Evolutionary conservation across 129 eudicot genomes (phyloP).

Genomic region (Cynara cardunculus): DNA sequence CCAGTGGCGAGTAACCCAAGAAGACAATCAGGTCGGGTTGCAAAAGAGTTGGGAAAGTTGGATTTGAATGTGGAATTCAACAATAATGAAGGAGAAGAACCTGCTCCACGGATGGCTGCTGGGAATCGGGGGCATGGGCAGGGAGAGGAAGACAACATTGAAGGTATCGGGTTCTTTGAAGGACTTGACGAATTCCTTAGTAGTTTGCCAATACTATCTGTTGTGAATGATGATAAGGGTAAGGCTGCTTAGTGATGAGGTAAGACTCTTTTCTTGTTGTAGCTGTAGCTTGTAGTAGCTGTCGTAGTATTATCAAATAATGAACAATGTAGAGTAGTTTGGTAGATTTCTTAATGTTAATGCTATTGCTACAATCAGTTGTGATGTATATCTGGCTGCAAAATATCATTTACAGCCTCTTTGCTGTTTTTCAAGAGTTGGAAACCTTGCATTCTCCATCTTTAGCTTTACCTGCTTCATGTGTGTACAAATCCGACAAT

Average conservation of each 20-base stretch:
- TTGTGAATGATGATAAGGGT: constrained; percentile 64
- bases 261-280: constrained; percentile 32
- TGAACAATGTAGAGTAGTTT: constrained; percentile 25
- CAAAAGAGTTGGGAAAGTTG: constrained; percentile 62
- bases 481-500: not conserved
- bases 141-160: constrained; percentile 55
- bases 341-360: constrained; percentile 14
- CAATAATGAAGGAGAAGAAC: constrained; percentile 79
- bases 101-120: constrained; percentile 33
- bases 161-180: constrained; percentile 71
- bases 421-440: not conserved
- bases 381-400: constrained; percentile 15
- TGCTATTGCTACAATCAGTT: constrained; percentile 13
- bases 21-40: constrained; percentile 58
- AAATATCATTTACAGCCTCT: constrained; percentile 6
- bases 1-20: constrained; percentile 33
- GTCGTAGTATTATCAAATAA: constrained; percentile 19
- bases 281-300: constrained; percentile 29
- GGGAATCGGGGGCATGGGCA: constrained; percentile 36
- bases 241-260: constrained; percentile 53
- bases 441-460: not conserved
- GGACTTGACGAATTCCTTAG: constrained; percentile 77
- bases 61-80: constrained; percentile 83
- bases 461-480: not conserved
- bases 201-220: constrained; percentile 68